These are phyloP conservation scores for Anastatica hierochuntica DNA, from an alignment of 345 rosid species.

Conservation along the genomic window DNA sequence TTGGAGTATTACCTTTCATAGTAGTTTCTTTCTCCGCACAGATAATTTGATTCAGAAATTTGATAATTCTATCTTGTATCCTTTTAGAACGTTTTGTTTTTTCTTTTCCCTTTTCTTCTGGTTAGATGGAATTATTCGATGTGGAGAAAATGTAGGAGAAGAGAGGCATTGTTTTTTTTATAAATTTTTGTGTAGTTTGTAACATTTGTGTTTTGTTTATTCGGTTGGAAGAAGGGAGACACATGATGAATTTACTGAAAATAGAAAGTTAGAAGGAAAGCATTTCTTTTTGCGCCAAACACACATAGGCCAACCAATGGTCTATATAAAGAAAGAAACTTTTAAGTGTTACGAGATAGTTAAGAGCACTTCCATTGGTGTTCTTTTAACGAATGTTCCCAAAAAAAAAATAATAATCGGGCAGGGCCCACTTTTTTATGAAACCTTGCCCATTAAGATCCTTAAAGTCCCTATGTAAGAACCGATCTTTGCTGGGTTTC, in stretches of 20 bases:
- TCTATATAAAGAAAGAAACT: background rate
- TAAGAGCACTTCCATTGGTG: too few species aligned
- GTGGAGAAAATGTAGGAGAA: constrained; percentile 21
- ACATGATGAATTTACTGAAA: constrained; percentile 13
- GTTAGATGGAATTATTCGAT: constrained; percentile 5
- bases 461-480: too few species aligned
- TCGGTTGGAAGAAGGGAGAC: constrained; percentile 13
- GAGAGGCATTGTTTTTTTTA: too few species aligned
- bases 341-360: too few species aligned
- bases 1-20: constrained; percentile 16
- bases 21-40: background rate
- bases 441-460: too few species aligned
- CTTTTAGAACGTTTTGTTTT: background rate
- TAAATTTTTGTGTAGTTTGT: constrained; percentile 14
- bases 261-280: constrained; percentile 17
- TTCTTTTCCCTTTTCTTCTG: background rate
- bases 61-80: constrained; percentile 3
- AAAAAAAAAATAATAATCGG: too few species aligned
- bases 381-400: too few species aligned
- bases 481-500: too few species aligned
- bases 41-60: constrained; percentile 1
- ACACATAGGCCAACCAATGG: constrained; percentile 14
- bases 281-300: constrained; percentile 21
- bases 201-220: constrained; percentile 22
- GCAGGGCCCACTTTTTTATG: too few species aligned